Evolutionary conservation across 2,329 filamentous ascomycete genomes (phyloP), one percentile per base, ranked within the genome.

Genomic region (Fusarium pseudocircinatum): DNA sequence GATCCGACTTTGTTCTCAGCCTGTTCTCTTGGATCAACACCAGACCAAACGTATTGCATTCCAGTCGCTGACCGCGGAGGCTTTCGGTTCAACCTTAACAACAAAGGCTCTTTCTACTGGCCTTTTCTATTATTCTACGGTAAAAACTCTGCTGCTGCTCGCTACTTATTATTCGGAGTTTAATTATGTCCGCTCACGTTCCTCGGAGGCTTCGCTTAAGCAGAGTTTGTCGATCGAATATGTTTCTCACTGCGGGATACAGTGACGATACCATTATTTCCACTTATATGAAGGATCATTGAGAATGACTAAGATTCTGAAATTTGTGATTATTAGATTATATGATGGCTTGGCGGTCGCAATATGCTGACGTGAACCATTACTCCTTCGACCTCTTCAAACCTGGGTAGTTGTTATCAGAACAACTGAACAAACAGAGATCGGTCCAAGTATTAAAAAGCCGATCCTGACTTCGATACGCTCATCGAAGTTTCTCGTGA

Each of bases 51-150:
- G 24, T 43, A 20, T 26, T 57, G 52, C 61, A 70, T 52, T 56
- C 63, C 70, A 63, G 64, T 46, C 42, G 7, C 37, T 28, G 24
- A 16, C 18, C 14, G 28, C 37, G 30, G 39, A 66, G 30, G 42
- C 43, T 63, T 26, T 42, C 28, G n/a, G 24, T 15, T 52, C 47
- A 49, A 47, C 24, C 37, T 44, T 34, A 42, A 32, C 4, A 36
- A 42, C 47, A 53, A 63, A 42, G 37, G 8, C 37, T 63, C 46
- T 44, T 22, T 15, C 18, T 22, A 32, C 28, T 30, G 42, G 32
- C 3, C 30, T 20, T 47, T 74, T 64, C 49, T 47, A 53, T 49
- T 42, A 52, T 69, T 59, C 67, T 68, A 64, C 56, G 43, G 37
- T 65, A 15, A 58, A 37, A 47, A 28, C 20, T 43, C 36, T 70